Evolutionary conservation across 345 rosid species (phyloP), one percentile per base, ranked within the genome.

Genomic region (Capsella bursapastoris): DNA sequence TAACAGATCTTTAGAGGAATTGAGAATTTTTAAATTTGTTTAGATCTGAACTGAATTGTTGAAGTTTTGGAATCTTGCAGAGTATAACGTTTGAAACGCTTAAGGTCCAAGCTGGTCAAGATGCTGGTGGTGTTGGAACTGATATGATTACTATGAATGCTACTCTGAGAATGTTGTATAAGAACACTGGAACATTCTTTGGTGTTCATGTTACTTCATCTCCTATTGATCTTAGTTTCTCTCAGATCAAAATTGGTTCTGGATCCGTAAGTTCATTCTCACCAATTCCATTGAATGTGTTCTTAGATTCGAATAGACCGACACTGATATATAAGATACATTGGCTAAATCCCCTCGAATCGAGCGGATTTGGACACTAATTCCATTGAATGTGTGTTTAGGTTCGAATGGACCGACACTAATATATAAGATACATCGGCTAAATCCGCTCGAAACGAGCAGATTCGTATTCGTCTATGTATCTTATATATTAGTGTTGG

Each of bases 51-150:
- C 0, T 6, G 3, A 13, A 13, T 1, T 43, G n/a, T 41, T 25
- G 35, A 8, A 31, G 4, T 22, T 38, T 34, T 68, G 14, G 37
- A 10, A 8, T 11, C 75, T 35, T 70, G 79, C 78, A 95, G 99
- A 92, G 88, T 56, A 84, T 95, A 43, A 84, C 80, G 45, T 88
- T 95, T 41, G 97, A 92, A 79, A 86, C 86, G 34, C 79, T 95
- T 41, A 86, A 72, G 69, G 68, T 95, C 79, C 99, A 95, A 82
- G 99, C 99, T 43, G 99, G 99, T 18, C 89, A 96, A 14, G 99
- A 92, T 85, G 74, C 74, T 12, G 83, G 88, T 4, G 99, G 98
- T 22, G 97, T 95, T 28, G 86, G 96, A 31, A 95, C 99, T 4
- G 97, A 86, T 56, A 92, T 92, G 99, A 88, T 95, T 81, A 79